A percentile compares a stretch with the other conserved stretches of the same genome.
phyloP scores from a whole-genome alignment of 2,329 filamentous ascomycete species.

The Monosporascus sp. region DNA sequence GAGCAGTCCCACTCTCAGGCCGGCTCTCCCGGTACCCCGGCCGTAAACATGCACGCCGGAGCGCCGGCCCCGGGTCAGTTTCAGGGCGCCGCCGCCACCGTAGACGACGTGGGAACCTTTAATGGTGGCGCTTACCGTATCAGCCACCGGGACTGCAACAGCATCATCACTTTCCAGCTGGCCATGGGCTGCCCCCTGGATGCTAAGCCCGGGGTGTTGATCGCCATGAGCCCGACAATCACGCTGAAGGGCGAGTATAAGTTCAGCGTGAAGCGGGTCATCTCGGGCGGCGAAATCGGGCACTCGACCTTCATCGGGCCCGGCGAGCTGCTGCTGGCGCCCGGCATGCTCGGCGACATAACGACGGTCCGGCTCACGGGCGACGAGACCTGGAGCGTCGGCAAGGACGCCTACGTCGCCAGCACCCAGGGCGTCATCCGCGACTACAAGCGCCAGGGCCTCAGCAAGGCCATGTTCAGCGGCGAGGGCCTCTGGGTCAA shows the following conservation, averaged over 20 bases:
- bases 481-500: slow-evolving; percentile 91
- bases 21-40: slow-evolving; percentile 15
- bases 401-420: slow-evolving; percentile 81
- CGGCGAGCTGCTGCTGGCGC: slow-evolving; percentile 82
- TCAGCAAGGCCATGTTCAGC: slow-evolving; percentile 89
- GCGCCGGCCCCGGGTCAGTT: slow-evolving; percentile 52
- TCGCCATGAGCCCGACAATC: slow-evolving; percentile 88
- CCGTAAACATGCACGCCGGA: slow-evolving; percentile 30
- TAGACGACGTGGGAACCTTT: slow-evolving; percentile 92
- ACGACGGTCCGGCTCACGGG: slow-evolving; percentile 72
- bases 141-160: slow-evolving; percentile 87
- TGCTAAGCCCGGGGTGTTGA: slow-evolving; percentile 84
- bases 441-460: slow-evolving; percentile 78
- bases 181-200: slow-evolving; percentile 81
- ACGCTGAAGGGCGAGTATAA: slow-evolving; percentile 78
- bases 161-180: slow-evolving; percentile 81
- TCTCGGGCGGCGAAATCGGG: slow-evolving; percentile 74
- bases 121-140: slow-evolving; percentile 94
- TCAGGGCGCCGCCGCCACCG: slow-evolving; percentile 54
- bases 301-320: slow-evolving; percentile 82
- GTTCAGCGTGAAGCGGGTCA: slow-evolving; percentile 87
- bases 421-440: slow-evolving; percentile 83
- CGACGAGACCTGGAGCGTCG: slow-evolving; percentile 74
- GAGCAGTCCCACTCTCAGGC: slow-evolving; percentile 11
- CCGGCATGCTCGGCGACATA: slow-evolving; percentile 76